Evolutionary conservation across 768 basidiomycete species (phyloP), one percentile per base, ranked within the genome.

Genomic region (Albatrellus ellisii): DNA sequence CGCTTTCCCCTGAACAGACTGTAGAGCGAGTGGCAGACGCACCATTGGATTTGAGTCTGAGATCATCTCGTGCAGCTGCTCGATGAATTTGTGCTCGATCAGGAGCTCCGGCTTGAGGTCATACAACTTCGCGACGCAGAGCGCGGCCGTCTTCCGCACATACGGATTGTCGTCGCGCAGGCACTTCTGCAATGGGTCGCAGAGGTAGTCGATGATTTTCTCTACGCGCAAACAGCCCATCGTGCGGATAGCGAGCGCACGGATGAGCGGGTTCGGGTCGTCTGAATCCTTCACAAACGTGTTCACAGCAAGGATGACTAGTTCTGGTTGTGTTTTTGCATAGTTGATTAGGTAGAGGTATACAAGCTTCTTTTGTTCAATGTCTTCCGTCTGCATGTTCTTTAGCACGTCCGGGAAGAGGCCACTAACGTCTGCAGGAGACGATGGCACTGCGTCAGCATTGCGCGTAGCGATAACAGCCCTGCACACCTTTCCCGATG

Each of bases 341-440:
- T 98, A 99, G 67, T 99, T 99, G 86, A 98, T 97, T 45, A 99
- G 78, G 61, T 97, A 97, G 18, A 95, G 75, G 55, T 95, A 98
- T n/a, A 98, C 95, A 26, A 99, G 83, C 63, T 99, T 98, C 77
- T 98, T 99, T 66, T 98, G 95, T 61, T 99, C 95, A 41, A 99
- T 75, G 60, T 98, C 94, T 39, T 99, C 94, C 20, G 95, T 98
- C 65, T 98, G 94, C 92, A 91, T 95, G 63, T 97, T 97, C 73
- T 95, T 95, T 56, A 99, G 78, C 24, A 98, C 94, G 62, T 98
- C 90, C 6, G 94, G 92, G 58, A 98, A 97, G 51, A 98, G 75
- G 17, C 92, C 91, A 55, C 82, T 84, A 63, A 90, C 85, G 62
- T 89, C 84, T 85, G 41, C 17, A 6, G n/a, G 10, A 17, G n/a